A percentile compares a stretch with the other conserved stretches of the same genome.
phyloP scores from a whole-genome alignment of 352 stramenopile species.

The Phytophthora hybrid region DNA sequence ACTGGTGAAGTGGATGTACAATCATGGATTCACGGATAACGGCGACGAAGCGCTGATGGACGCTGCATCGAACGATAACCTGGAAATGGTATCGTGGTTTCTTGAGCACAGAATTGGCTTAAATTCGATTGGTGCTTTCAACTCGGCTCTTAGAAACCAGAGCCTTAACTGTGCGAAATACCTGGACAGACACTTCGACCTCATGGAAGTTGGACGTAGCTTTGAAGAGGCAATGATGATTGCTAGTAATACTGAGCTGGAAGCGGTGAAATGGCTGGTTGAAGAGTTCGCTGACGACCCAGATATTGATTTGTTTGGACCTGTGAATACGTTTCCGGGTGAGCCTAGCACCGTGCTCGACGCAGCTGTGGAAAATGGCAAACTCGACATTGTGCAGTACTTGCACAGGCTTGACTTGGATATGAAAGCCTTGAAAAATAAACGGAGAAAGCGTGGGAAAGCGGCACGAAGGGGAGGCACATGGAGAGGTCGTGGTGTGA shows the following conservation, averaged over 20 bases:
- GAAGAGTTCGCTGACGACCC: neutral
- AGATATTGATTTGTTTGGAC: neutral
- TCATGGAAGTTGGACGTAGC: neutral
- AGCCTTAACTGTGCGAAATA: neutral
- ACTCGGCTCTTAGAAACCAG: neutral
- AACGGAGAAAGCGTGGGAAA: neutral
- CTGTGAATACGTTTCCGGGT: neutral
- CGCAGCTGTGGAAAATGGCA: neutral
- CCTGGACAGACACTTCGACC: neutral
- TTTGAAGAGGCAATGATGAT: neutral
- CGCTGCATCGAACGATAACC: neutral
- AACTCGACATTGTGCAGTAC: neutral
- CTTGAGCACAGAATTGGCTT: neutral
- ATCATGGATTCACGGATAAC: neutral
- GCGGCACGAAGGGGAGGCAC: neutral
- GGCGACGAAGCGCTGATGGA: neutral
- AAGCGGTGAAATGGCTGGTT: neutral
- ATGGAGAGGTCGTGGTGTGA: neutral
- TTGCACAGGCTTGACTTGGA: neutral
- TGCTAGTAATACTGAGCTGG: neutral
- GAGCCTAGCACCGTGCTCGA: neutral
- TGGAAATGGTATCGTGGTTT: neutral
- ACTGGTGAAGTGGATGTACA: neutral
- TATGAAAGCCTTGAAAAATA: neutral
- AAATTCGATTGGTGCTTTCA: neutral